Evolutionary conservation across 768 basidiomycete genomes (phyloP), one percentile per base, ranked within the genome.

Genomic region (Boletus pseudo-olivaceus): DNA sequence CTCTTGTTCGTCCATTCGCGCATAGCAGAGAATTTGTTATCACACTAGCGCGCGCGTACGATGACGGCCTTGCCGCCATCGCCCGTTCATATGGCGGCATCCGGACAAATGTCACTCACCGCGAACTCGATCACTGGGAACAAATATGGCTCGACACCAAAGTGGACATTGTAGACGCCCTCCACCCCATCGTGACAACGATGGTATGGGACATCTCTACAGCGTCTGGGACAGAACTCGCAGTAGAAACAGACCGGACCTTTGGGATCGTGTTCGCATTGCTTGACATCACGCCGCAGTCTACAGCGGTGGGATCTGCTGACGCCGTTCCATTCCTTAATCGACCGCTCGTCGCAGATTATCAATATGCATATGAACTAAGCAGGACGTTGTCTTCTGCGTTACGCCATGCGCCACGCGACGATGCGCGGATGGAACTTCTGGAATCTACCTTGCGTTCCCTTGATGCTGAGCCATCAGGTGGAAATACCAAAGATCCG

Each of bases 61-160:
- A 84, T 53, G 65, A 73, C 5, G 84, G 83, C 7, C 76, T 91
- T 30, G 61, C 77, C 0, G 54, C 76, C 11, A 72, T 87, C 38
- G 80, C 84, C 1, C 74, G 73, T 15, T 80, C 82, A 0, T 87
- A 90, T 51, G 87, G 88, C 0, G 84, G 85, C 12, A 58, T 75
- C 30, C 63, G 75, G 19, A 53, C 63, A 29, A 57, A 63, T 27
- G 50, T 65, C 30, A 47, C 65, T 26, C 50, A 67, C 23, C 55
- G 71, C 51, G 65, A 72, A 5, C 67, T 76, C 15, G 82, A 84
- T 57, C 79, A 88, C 47, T 91, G 88, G 88, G 83, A 87, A 58
- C 74, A 73, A 14, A 75, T 87, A 43, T 88, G 86, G 81, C 73
- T 90, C 7, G 79, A 84, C 53, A 84, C 85, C 2, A 92, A 91